phyloP scores from a whole-genome alignment of 2,329 filamentous ascomycete species.

The Arachnomyces sp. region DNA sequence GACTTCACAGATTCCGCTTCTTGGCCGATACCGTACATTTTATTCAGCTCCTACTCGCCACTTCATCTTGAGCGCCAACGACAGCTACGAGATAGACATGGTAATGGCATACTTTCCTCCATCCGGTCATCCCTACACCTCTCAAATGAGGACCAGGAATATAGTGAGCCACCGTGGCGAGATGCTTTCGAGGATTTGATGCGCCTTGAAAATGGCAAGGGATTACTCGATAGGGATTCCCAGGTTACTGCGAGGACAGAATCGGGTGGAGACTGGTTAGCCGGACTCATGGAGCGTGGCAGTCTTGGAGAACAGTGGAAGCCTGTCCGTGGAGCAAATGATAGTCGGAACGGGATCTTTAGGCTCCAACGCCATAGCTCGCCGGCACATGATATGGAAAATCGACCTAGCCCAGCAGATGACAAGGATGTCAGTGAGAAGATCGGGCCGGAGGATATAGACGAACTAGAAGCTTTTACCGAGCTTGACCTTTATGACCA shows the following conservation, averaged over 20 bases:
- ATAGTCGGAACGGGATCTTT: constrained; percentile 6
- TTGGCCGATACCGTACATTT: constrained; percentile 37
- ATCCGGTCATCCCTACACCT: constrained; percentile 26
- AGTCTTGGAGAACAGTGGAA: constrained; percentile 36
- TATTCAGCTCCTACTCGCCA: constrained; percentile 49
- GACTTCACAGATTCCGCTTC: constrained; percentile 26
- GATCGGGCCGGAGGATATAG: constrained; percentile 23
- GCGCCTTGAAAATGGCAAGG: constrained; percentile 38
- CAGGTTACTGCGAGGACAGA: constrained; percentile 20
- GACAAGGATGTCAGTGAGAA: constrained; percentile 6
- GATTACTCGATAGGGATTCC: constrained; percentile 30
- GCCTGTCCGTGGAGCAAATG: constrained; percentile 18
- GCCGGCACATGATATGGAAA: constrained; percentile 8
- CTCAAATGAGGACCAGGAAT: constrained; percentile 27
- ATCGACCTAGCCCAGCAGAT: constrained; percentile 22
- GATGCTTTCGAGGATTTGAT: constrained; percentile 55
- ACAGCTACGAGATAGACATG: constrained; percentile 19
- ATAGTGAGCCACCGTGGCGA: constrained; percentile 41
- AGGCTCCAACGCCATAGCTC: constrained; percentile 6
- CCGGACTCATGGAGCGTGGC: constrained; percentile 32
- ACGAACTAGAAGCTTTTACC: constrained; percentile 26
- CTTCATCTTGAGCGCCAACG: constrained; percentile 44
- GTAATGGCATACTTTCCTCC: constrained; percentile 25
- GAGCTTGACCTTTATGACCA: constrained; percentile 50
- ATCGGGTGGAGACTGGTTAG: constrained; percentile 33